A percentile compares a stretch with the other conserved stretches of the same genome.
These are phyloP conservation scores for Phytophthora sojae DNA, from an alignment of 352 stramenopile genomes.

Conservation along the genomic window DNA sequence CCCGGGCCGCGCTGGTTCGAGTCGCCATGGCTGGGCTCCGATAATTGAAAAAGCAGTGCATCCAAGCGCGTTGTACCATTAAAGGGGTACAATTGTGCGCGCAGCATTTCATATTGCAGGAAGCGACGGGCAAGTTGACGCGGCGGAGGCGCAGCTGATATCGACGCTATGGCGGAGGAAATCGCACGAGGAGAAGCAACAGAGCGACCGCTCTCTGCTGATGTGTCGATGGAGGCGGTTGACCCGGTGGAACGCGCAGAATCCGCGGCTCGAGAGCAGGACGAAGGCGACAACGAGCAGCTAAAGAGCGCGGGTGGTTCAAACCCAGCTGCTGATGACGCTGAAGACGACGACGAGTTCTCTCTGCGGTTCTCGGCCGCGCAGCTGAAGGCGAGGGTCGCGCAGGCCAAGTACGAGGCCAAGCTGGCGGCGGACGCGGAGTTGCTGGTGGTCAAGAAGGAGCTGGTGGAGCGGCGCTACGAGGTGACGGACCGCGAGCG, in stretches of 20 bases:
- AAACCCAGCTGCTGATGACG: neutral
- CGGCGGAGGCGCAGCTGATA: neutral
- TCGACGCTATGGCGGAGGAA: neutral
- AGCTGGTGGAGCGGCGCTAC: conserved; percentile 54
- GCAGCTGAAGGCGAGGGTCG: conserved; percentile 60
- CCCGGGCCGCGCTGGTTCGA: neutral
- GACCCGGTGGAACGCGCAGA: conserved; percentile 8
- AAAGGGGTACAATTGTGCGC: conserved; percentile 7
- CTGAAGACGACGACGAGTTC: conserved; percentile 35
- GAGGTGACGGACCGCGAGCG: conserved; percentile 42
- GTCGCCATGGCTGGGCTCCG: no score
- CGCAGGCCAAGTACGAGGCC: conserved; percentile 61
- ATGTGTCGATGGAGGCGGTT: conserved; percentile 15
- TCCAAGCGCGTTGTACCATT: conserved; percentile 4
- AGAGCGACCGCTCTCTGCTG: conserved; percentile 4
- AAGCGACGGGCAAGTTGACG: neutral
- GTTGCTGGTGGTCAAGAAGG: conserved; percentile 49
- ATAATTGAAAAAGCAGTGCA: neutral
- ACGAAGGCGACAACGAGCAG: neutral
- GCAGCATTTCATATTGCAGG: conserved; percentile 18
- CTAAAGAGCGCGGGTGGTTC: neutral
- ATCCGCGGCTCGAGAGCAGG: conserved; percentile 1
- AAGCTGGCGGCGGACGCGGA: conserved; percentile 63
- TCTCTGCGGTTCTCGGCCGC: conserved; percentile 45
- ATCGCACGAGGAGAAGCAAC: neutral